Conservation (phyloP, 345 rosid genomes). For the rapeseed (Brassica napus) region DNA sequence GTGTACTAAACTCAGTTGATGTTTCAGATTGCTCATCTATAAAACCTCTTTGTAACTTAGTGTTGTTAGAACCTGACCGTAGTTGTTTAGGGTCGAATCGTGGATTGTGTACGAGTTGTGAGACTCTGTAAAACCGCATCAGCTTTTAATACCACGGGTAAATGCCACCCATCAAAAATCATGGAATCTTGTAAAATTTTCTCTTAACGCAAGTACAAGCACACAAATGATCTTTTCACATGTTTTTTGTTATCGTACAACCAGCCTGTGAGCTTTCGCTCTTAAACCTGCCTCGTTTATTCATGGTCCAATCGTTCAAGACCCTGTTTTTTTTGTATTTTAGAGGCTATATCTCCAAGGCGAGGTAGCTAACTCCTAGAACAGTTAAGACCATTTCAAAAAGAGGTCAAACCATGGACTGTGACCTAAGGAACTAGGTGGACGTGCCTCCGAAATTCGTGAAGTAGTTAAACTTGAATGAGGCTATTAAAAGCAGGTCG, state of each 20-base stretch:
- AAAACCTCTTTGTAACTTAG: not conserved
- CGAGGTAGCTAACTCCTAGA: not conserved
- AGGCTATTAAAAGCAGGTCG: too few relatives aligned
- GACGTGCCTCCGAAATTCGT: not conserved
- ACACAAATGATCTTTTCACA: not conserved
- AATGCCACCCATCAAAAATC: not conserved
- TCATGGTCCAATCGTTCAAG: not conserved
- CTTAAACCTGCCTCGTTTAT: not conserved
- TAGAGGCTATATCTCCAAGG: not conserved
- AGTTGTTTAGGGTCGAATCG: not conserved
- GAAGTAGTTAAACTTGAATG: too few relatives aligned
- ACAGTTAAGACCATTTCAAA: not conserved
- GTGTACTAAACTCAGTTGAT: constrained; percentile 6
- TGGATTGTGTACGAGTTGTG: not conserved
- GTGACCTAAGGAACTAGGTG: not conserved
- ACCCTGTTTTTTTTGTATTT: not conserved
- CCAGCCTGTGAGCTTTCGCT: not conserved
- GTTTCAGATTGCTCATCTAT: not conserved
- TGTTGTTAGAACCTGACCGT: not conserved
- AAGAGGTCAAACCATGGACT: not conserved
- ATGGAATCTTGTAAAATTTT: not conserved
- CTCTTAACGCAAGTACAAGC: not conserved
- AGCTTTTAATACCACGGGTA: not conserved
- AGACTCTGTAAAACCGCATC: not conserved
- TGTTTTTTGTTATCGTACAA: not conserved